Evolutionary conservation across 805 yeast species (phyloP).

Genomic region (Wickerhamomyces mucosus): DNA sequence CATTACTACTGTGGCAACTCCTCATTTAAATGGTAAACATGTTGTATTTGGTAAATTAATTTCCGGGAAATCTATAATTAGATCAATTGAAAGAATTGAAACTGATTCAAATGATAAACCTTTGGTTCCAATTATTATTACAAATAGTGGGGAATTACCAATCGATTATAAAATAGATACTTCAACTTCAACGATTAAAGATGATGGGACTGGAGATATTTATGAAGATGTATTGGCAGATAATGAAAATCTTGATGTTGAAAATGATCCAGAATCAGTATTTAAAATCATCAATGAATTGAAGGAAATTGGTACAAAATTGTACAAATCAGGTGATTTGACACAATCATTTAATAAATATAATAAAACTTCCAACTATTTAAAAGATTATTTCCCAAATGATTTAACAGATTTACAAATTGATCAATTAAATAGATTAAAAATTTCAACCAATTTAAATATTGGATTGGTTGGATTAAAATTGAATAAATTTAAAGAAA

Average conservation of each 20-base stretch:
- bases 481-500: conserved; percentile 41
- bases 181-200: conserved; percentile 33
- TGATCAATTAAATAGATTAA: conserved; percentile 39
- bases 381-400: conserved; percentile 67
- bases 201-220: conserved; percentile 79
- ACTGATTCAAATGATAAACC: conserved; percentile 71
- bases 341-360: conserved; percentile 58
- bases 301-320: conserved; percentile 70
- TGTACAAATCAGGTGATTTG: conserved; percentile 56
- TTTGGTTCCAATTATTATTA: conserved; percentile 53
- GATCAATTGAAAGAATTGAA: conserved; percentile 63
- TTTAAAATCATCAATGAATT: conserved; percentile 53
- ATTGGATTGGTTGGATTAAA: conserved; percentile 69
- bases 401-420: conserved; percentile 48
- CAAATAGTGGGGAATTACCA: conserved; percentile 71
- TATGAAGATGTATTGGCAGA: conserved; percentile 72
- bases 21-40: conserved; percentile 92
- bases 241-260: conserved; percentile 54
- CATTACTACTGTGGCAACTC: conserved; percentile 86
- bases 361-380: conserved; percentile 58
- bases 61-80: conserved; percentile 70
- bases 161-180: conserved; percentile 42
- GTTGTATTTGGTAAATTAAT: conserved; percentile 92
- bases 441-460: conserved; percentile 59
- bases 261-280: conserved; percentile 49